Conservation (phyloP, 192 early-diverging fungal genomes). For the Paraglomus brasilianum region DNA sequence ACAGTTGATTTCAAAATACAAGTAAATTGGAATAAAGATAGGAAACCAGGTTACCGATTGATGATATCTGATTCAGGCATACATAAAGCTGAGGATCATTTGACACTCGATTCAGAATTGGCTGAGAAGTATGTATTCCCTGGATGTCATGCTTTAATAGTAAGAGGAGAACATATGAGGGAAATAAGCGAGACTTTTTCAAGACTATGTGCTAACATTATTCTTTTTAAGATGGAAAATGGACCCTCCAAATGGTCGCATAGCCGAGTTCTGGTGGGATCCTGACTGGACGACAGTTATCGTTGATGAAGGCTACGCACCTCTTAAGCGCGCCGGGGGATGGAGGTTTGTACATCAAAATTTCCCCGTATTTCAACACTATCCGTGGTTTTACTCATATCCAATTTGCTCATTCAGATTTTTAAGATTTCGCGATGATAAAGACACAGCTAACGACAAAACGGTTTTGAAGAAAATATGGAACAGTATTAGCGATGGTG, state of each 20-base stretch:
- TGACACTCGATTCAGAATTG: conserved; percentile 37
- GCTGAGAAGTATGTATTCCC: conserved; percentile 36
- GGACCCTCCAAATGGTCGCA: conserved; percentile 37
- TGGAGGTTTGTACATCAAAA: conserved; percentile 40
- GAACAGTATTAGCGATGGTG: conserved; percentile 48
- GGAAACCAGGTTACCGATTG: conserved; percentile 43
- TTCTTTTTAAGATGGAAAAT: conserved; percentile 41
- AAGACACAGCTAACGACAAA: conserved; percentile 52
- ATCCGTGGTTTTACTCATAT: background rate
- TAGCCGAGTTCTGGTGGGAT: conserved; percentile 47
- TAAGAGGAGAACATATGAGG: background rate
- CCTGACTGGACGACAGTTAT: conserved; percentile 40
- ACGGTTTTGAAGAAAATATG: conserved; percentile 42
- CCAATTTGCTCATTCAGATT: conserved; percentile 31
- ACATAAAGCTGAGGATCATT: conserved; percentile 44
- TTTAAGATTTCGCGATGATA: conserved; percentile 57
- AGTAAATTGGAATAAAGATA: conserved; percentile 37
- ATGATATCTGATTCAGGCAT: conserved; percentile 36
- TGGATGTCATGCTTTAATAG: too few species aligned
- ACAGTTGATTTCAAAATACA: conserved; percentile 51
- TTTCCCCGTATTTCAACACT: background rate
- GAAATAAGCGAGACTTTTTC: background rate
- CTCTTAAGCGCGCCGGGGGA: conserved; percentile 36
- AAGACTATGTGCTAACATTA: background rate
- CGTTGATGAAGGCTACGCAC: conserved; percentile 45